Base-by-base conservation (phyloP, 208 protist species). In the Leishmania tropica region DNA sequence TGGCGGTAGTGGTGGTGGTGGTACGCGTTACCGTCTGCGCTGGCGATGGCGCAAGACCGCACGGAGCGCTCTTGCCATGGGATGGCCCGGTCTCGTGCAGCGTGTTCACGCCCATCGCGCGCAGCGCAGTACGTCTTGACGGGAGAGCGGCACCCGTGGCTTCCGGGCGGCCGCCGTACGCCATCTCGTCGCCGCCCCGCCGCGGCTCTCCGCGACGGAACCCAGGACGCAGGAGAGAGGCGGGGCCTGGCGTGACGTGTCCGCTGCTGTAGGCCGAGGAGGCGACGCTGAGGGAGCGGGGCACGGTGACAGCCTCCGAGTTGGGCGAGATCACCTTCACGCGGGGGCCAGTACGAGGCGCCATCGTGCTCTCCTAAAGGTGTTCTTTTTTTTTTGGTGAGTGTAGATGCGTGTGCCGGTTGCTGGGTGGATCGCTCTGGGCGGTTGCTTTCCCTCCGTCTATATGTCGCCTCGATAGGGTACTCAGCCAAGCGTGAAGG, bases 301-400 rank as follows among this genome's bases (percentile, higher is more conserved):
- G 87, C 40, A 84, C 80, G 19, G 79, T 84, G 64, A 86, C 74
- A 19, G 71, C 84, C 64, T 85, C 87, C 40, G 89, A 89, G 85
- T 92, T 90, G 68, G 89, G 89, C 19, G 89, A 92, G 28, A 90
- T 78, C 28, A 90, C 81, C 80, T 87, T 90, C 15, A 90, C 85
- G 1, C 87, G 78, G 7, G 83, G 79, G 45, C 81, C 76, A 65
- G 65, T 83, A 60, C 87, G 83, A 53, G 87, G 87, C 31, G 84
- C 84, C 87, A 90, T 90, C 10, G 28, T 31, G 31, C 31, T 67
- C 31, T 37, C n/a, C 62, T 67, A 67, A 40, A 8, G 62, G 21
- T 64, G 5, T 3, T 11, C 42, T 31, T 64, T 11, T 54, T 62
- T 62, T 31, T 21, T 31, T 40, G 62, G 68, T 17, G 37, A 15